Evolutionary conservation across 2,329 filamentous ascomycete genomes (phyloP).

Genomic region (Colletotrichum sp.): DNA sequence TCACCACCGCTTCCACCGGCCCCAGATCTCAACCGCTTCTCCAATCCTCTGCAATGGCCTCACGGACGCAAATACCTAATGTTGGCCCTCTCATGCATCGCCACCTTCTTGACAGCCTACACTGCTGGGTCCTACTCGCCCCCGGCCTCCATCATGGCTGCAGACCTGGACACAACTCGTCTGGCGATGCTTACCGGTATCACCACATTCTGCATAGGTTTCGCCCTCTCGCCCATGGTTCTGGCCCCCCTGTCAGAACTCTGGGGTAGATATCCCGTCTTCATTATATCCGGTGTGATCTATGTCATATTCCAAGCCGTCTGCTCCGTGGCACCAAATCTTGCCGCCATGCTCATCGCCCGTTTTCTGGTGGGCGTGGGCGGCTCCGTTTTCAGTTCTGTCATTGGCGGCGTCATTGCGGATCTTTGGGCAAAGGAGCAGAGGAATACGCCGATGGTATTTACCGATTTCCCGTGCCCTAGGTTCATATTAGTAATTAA

Average conservation of each 20-base stretch:
- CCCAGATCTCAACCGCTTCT: slow-evolving; percentile 71
- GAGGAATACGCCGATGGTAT: slow-evolving; percentile 82
- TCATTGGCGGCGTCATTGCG: slow-evolving; percentile 90
- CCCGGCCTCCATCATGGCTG: slow-evolving; percentile 67
- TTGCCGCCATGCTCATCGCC: slow-evolving; percentile 76
- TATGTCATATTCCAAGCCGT: slow-evolving; percentile 75
- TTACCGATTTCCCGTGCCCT: background rate
- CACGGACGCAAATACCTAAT: slow-evolving; percentile 71
- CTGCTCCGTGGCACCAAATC: slow-evolving; percentile 73
- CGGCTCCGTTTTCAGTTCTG: slow-evolving; percentile 80
- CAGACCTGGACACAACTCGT: slow-evolving; percentile 68
- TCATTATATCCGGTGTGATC: slow-evolving; percentile 74
- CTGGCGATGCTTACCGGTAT: slow-evolving; percentile 77
- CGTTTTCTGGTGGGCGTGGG: slow-evolving; percentile 82
- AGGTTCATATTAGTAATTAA: background rate
- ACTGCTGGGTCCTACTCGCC: slow-evolving; percentile 82
- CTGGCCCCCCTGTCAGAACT: slow-evolving; percentile 89
- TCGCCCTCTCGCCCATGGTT: slow-evolving; percentile 84
- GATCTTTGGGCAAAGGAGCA: slow-evolving; percentile 83
- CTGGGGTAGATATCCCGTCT: slow-evolving; percentile 84
- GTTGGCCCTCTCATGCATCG: slow-evolving; percentile 75
- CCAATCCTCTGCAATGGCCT: slow-evolving; percentile 78
- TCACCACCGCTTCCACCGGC: slow-evolving; percentile 53
- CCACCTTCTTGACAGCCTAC: slow-evolving; percentile 80
- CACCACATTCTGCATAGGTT: slow-evolving; percentile 82